phyloP scores from a whole-genome alignment of 306 rosid species.

The Ormosia semicastrata region DNA sequence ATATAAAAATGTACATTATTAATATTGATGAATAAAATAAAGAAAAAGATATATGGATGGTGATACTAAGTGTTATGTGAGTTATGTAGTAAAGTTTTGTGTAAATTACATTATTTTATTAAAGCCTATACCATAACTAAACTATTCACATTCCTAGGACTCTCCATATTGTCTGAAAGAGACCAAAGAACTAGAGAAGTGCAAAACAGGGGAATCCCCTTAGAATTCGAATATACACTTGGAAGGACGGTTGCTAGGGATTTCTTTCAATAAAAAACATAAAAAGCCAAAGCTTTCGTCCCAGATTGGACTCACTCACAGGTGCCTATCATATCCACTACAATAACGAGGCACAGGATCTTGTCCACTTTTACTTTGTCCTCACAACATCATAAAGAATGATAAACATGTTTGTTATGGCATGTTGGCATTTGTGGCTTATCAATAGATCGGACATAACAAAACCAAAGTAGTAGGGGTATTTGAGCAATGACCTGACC shows the following conservation, averaged over 20 bases:
- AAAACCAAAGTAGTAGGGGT: neutral
- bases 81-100: too few species aligned
- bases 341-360: constrained; percentile 1
- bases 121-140: constrained; percentile 7
- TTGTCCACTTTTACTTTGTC: neutral
- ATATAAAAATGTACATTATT: too few species aligned
- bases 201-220: constrained; percentile 18
- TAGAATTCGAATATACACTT: neutral
- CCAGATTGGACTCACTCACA: constrained; percentile 15
- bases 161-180: neutral
- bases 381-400: neutral
- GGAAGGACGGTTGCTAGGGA: neutral
- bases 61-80: too few species aligned
- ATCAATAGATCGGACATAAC: neutral
- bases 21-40: too few species aligned
- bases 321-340: constrained; percentile 25
- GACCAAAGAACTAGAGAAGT: neutral
- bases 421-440: neutral
- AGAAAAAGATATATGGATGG: too few species aligned
- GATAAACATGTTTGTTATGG: neutral
- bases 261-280: constrained; percentile 26
- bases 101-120: too few species aligned
- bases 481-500: too few species aligned
- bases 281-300: constrained; percentile 26
- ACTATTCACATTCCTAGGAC: constrained; percentile 31